A percentile compares a stretch with the other conserved stretches of the same genome.
Evolutionary conservation across 495 filamentous ascomycete species (phyloP).

Genomic region (Tuber brumale): DNA sequence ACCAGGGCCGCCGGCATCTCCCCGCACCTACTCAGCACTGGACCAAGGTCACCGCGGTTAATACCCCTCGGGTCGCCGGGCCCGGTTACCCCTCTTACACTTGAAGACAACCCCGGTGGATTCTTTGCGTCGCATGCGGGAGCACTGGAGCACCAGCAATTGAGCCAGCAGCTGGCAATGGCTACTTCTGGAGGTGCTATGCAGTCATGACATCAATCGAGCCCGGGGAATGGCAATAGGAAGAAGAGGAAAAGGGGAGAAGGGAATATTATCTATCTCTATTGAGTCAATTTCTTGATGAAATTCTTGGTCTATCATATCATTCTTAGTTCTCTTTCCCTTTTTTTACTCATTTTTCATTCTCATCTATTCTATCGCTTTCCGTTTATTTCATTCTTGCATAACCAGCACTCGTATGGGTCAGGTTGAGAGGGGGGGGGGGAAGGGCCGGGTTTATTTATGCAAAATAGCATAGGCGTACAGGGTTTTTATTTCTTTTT

Average conservation of each 20-base stretch:
- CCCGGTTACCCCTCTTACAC: slow-evolving; percentile 66
- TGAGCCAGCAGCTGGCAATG: slow-evolving; percentile 26
- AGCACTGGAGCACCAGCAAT: slow-evolving; percentile 28
- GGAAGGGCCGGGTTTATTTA: neutral
- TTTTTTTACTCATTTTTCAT: neutral
- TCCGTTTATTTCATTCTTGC: neutral
- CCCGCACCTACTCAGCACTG: slow-evolving; percentile 44
- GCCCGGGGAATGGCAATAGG: neutral
- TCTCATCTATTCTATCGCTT: neutral
- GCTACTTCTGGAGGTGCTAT: slow-evolving; percentile 18
- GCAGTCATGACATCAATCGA: slow-evolving; percentile 4
- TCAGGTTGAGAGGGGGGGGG: neutral
- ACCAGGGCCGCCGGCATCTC: slow-evolving; percentile 46
- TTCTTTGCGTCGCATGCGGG: slow-evolving; percentile 45
- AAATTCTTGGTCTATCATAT: neutral
- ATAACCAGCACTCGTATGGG: neutral
- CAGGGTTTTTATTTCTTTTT: neutral
- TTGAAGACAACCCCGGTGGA: slow-evolving; percentile 53
- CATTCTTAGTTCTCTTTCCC: neutral
- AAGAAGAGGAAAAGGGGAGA: neutral
- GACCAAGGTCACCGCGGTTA: slow-evolving; percentile 58
- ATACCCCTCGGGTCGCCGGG: slow-evolving; percentile 67
- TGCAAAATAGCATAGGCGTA: neutral
- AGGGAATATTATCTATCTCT: neutral
- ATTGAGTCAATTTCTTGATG: neutral